Percentiles rank a stretch among this genome's conserved stretches.
Conservation (phyloP, 176 grass and related monocot species). For the Eragrostis nindensis region DNA sequence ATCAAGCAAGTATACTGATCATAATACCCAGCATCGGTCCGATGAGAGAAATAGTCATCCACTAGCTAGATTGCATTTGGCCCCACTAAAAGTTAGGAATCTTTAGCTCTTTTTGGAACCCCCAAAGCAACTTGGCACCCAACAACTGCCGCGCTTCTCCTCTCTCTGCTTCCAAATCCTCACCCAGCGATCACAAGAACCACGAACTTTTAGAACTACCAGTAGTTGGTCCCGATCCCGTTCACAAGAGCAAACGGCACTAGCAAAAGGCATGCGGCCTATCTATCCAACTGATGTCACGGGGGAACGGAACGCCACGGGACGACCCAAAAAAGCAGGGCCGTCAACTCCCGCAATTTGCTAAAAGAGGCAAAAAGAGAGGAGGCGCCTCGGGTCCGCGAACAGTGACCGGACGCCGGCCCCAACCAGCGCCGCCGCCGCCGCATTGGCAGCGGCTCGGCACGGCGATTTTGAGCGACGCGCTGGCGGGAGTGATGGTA, state of each 20-base stretch:
- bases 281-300: slow-evolving; percentile 52
- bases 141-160: neutral
- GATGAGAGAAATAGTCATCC: neutral
- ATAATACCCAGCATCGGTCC: neutral
- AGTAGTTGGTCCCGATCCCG: slow-evolving; percentile 29
- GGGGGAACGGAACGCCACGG: slow-evolving; percentile 8
- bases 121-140: slow-evolving; percentile 14
- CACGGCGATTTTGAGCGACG: neutral
- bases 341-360: slow-evolving; percentile 40
- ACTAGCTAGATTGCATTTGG: neutral
- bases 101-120: neutral
- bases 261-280: slow-evolving; percentile 36
- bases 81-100: neutral
- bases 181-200: slow-evolving; percentile 56
- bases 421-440: neutral
- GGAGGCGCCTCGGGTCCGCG: neutral
- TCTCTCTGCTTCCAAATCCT: neutral
- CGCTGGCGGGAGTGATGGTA: slow-evolving; percentile 11
- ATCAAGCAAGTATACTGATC: neutral
- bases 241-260: slow-evolving; percentile 56
- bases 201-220: slow-evolving; percentile 17
- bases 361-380: slow-evolving; percentile 30
- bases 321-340: slow-evolving; percentile 19
- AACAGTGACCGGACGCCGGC: neutral
- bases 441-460: neutral